Evolutionary conservation across 2,329 filamentous ascomycete genomes (phyloP), one percentile per base, ranked within the genome.

Genomic region (Pyrenophora tritici-repentis): DNA sequence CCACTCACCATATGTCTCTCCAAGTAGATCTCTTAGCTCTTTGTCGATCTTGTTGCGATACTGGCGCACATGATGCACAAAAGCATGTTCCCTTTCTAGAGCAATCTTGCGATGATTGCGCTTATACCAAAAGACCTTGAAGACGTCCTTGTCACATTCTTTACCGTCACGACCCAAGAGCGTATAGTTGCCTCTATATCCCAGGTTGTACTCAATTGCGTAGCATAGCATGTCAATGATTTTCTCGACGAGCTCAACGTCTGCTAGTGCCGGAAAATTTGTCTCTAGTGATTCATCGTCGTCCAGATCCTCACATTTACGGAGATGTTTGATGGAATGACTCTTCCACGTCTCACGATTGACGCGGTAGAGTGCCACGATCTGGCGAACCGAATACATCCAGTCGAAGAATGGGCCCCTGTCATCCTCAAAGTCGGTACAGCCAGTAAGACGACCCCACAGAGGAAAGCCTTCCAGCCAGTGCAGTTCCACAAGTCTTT

Each of bases 401-500:
- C 29, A 53, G 16, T 49, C 39, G 14, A 13, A n/a, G 14, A 53
- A 40, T 7, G 29, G 39, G 1, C 35, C 34, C 14, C 18, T 38
- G 4, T 13, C 6, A 6, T 48, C 34, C 6, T n/a, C 2, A 4
- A 32, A 8, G 13, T 41, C 32, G 14, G 9, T 14, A 2, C 48
- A 14, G 3, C 50, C 36, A 9, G 50, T 53, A 4, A 48, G 7
- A 18, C 50, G 49, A 12, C 35, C 12, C 43, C 43, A 51, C 4
- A 51, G 20, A 1, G 43, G 32, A 5, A 55, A 36, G 16, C 42
- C 42, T 8, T 47, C 26, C 3, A 55, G 29, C 52, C 47, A 55
- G 31, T 51, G 52, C 22, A 51, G 17, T 3, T 50, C 38, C 7
- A 50, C 20, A 5, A 47, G 32, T 0, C 38, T 12, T 17, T 32